Base-by-base conservation (phyloP, 306 rosid species). In the Cercis canadensis region DNA sequence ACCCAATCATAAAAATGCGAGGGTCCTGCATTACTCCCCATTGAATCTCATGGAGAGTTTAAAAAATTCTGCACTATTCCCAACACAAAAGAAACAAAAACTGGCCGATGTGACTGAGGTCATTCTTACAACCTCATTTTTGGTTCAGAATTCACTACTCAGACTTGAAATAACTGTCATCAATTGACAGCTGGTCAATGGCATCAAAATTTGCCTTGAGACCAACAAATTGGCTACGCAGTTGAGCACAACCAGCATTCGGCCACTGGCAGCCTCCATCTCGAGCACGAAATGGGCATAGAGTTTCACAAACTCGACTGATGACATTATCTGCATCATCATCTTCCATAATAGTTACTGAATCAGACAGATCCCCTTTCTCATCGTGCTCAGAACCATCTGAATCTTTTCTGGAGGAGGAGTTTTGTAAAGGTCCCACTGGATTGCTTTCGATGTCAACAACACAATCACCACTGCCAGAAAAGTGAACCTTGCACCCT, bases 251-350 rank as follows among this genome's bases (percentile, higher is more conserved):
- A 33, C 72, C 88, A 43, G 96, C 84, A 73, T 83, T 85, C 9
- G 97, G 97, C 99, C 99, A 94, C 68, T 81, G 78, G 82, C 99
- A 94, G 62, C 86, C 86, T 77, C 97, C 97, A 17, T 80, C 96
- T 52, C 75, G 78, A 43, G 90, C 54, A 57, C 83, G 85, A 69
- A 91, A 77, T 0, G 96, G 97, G 69, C 99, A 94, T 15, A 94
- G 69, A 16, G 83, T 74, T 77, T 91, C 92, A 56, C 99, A 94
- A 24, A 83, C 86, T 36, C 84, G 83, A 70, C 81, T 67, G 12
- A 86, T 57, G 11, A 80, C 71, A 78, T 71, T 81, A 40, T 56
- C 65, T 5, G 85, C 67, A 2, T 64, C 82, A 56, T 84, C 89
- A 49, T 80, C 87, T 15, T 72, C 62, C 45, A 65, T 21, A 40